Conservation (phyloP, 2,329 filamentous ascomycete genomes). For the Ophiostoma piceae region DNA sequence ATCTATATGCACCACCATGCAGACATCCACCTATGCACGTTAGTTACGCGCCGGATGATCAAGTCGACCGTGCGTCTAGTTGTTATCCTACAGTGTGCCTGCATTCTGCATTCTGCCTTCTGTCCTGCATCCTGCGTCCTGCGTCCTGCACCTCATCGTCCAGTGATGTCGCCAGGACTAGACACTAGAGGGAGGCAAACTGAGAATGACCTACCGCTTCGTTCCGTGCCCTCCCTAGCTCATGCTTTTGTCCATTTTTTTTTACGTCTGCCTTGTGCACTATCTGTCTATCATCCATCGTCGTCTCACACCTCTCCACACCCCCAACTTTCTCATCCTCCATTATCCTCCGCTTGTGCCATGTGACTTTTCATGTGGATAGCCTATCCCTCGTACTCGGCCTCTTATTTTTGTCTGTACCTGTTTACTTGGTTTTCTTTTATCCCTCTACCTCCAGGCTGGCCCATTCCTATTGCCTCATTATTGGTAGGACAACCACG, state of each 20-base stretch:
- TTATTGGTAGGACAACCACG: background rate
- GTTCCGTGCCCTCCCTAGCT: constrained; percentile 21
- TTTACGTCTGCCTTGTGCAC: background rate
- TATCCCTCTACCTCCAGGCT: background rate
- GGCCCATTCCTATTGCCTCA: background rate
- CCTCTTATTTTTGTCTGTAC: background rate
- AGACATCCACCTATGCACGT: constrained; percentile 46
- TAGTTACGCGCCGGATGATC: constrained; percentile 29
- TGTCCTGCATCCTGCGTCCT: background rate
- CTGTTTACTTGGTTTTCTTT: background rate
- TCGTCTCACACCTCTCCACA: constrained; percentile 3
- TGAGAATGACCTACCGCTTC: constrained; percentile 20
- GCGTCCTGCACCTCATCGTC: background rate
- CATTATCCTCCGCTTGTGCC: background rate
- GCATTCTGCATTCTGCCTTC: background rate
- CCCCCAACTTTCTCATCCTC: background rate
- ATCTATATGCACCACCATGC: constrained; percentile 35
- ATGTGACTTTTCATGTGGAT: constrained; percentile 1
- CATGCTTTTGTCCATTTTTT: background rate
- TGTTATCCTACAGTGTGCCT: background rate
- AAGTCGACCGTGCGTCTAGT: background rate
- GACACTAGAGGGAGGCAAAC: constrained; percentile 16
- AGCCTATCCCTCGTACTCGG: background rate
- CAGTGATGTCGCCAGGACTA: background rate
- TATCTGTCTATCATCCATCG: background rate